Evolutionary conservation across 345 rosid species (phyloP).

Genomic region (Brassica incana): DNA sequence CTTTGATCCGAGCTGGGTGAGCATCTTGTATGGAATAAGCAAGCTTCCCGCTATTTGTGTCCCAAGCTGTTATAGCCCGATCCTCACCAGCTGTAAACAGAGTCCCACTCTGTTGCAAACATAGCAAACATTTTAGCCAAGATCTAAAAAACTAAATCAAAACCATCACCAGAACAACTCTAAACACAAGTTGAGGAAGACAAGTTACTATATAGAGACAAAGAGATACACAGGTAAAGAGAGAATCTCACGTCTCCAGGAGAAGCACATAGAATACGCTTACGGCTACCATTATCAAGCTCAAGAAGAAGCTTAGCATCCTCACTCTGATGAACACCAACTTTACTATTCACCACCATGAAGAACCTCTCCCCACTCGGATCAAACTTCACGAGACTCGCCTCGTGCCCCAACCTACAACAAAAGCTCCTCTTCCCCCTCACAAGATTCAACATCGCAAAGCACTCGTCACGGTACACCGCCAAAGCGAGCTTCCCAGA

Average conservation of each 20-base stretch:
- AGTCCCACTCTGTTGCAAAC: slow-evolving; percentile 61
- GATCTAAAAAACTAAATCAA: background rate
- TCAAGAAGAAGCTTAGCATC: slow-evolving; percentile 77
- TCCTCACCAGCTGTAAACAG: slow-evolving; percentile 90
- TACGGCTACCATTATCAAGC: slow-evolving; percentile 50
- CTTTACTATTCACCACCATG: slow-evolving; percentile 61
- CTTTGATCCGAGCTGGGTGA: slow-evolving; percentile 83
- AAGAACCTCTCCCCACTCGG: slow-evolving; percentile 62
- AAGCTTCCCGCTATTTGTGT: slow-evolving; percentile 71
- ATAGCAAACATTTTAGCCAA: background rate
- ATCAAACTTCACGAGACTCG: slow-evolving; percentile 63
- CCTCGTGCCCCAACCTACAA: slow-evolving; percentile 72
- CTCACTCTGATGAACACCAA: slow-evolving; percentile 79
- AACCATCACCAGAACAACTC: no score
- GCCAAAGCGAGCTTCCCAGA: slow-evolving; percentile 83
- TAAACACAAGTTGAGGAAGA: no score
- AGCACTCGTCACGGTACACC: slow-evolving; percentile 76
- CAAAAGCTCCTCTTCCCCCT: slow-evolving; percentile 85
- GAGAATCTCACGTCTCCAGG: slow-evolving; percentile 37
- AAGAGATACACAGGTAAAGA: background rate
- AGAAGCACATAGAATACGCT: slow-evolving; percentile 74
- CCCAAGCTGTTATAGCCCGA: slow-evolving; percentile 84
- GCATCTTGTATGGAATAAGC: slow-evolving; percentile 78
- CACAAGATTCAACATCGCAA: slow-evolving; percentile 85
- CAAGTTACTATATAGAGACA: background rate